Conservation (phyloP, 1,139 yeast species). For the Debaryomyces psychrophilus region DNA sequence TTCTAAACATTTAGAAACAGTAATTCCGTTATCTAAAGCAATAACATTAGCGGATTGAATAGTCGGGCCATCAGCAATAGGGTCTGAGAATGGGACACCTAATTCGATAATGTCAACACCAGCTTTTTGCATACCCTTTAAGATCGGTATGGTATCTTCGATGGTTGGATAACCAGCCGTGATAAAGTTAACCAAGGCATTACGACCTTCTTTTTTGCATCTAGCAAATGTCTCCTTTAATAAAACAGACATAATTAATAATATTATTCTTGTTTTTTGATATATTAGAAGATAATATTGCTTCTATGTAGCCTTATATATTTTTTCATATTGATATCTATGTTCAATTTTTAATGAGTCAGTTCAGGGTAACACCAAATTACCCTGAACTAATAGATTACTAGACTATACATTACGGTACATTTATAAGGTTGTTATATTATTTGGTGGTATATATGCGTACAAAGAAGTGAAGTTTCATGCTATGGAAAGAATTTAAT, state of each 20-base stretch:
- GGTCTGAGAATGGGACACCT: conserved; percentile 98
- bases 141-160: conserved; percentile 83
- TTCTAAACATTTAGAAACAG: conserved; percentile 68
- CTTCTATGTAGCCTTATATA: background rate
- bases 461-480: conserved; percentile 4
- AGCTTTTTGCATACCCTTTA: conserved; percentile 88
- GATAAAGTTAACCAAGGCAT: conserved; percentile 87
- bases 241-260: conserved; percentile 58
- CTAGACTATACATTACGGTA: background rate
- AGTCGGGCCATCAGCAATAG: conserved; percentile 98
- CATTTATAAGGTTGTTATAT: conserved; percentile 1
- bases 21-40: conserved; percentile 82
- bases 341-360: conserved; percentile 25
- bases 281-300: background rate
- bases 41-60: conserved; percentile 83
- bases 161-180: conserved; percentile 94
- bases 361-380: conserved; percentile 35
- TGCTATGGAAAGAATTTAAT: background rate
- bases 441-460: background rate
- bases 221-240: conserved; percentile 71
- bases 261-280: background rate
- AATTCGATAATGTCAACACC: conserved; percentile 95
- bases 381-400: background rate
- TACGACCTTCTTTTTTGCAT: conserved; percentile 75
- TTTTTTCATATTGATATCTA: background rate